Base-by-base conservation (phyloP, 768 basidiomycete genomes). In the Krasilnikovozyma curviuscula region DNA sequence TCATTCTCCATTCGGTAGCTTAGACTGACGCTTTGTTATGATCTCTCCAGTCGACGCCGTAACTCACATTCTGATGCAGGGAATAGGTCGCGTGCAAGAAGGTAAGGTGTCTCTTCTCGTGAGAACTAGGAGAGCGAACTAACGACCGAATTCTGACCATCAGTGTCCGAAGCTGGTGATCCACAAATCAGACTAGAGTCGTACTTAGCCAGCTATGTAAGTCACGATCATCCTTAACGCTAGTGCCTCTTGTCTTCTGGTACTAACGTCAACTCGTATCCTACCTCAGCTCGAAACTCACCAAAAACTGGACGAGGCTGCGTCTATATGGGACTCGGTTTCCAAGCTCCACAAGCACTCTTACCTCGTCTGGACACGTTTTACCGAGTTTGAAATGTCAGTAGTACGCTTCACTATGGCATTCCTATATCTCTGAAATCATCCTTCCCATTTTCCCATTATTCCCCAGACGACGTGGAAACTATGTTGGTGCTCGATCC, bases 171-270 rank as follows among this genome's bases (percentile, higher is more conserved):
- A 51, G 61, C 67, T 3, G 84, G 85, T 2, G 91, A 95, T 63
- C 68, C 78, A 2, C 73, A 76, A 37, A 67, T 83, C 41, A 74
- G 81, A 40, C 65, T 95, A 27, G 89, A 98, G 61, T 86, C 81
- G 56, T 84, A 78, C 60, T 68, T 89, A 16, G 71, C 78, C 33
- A 72, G 74, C 39, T 67, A 83, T 41, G 89, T 91, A 59, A 54
- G 81, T 70, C 6, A 13, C 21, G 7, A 21, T 21, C 7, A 46
- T 3, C 2, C 23, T 46, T n/a, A 32, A 31, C 12, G 16, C 25
- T 29, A 34, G 44, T 49, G 27, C 42, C 24, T n/a, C 43, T 47
- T 23, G 40, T 21, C 25, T 12, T 53, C 49, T n/a, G 31, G 6
- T 23, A 42, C 27, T 19, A 37, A 29, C 8, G 8, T 27, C 3